Evolutionary conservation across 768 basidiomycete genomes (phyloP), one percentile per base, ranked within the genome.

Genomic region (Tulasnella sp.): DNA sequence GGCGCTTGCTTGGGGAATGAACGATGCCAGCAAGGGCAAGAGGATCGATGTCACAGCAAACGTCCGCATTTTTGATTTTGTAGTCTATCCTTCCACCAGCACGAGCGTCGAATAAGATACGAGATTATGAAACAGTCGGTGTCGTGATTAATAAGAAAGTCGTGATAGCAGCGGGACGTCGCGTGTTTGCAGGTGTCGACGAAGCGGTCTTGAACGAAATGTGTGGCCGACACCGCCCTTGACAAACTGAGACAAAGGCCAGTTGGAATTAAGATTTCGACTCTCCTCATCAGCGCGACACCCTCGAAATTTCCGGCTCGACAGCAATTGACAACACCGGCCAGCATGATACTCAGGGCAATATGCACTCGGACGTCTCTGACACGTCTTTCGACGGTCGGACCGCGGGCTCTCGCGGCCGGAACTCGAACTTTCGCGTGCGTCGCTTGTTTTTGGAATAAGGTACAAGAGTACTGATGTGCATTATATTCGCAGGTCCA

Each of bases 1-100:
- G 18, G 90, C 91, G 4, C 80, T 34, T 34, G 64, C 80, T 42
- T 72, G 22, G 20, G 80, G 76, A 31, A 80, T 76, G 64, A 64
- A 76, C 46, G 60, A 64, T 37, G 60, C 58, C 41, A 75, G 42
- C n/a, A 75, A 46, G 28, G 79, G 40, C 12, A 46, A 46, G 9
- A 75, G 79, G 41, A 48, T 75, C 41, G 73, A 74, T 64, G 60
- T 64, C 44, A 74, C 40, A 14, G 73, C 73, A 28, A 74, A 74
- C 34, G 73, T 46, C 44, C 73, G 73, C 73, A 74, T 74, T 24
- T 40, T n/a, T 16, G 24, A 22, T 31, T 64, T 74, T 74, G 28
- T 41, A 74, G 48, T 50, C 8, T 50, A 5, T 20, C 22, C 48
- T 18, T 37, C 37, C 5, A 20, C 12, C 48, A 16, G 12, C 48